Evolutionary conservation across 495 filamentous ascomycete genomes (phyloP).

Genomic region (Zalerion maritima): DNA sequence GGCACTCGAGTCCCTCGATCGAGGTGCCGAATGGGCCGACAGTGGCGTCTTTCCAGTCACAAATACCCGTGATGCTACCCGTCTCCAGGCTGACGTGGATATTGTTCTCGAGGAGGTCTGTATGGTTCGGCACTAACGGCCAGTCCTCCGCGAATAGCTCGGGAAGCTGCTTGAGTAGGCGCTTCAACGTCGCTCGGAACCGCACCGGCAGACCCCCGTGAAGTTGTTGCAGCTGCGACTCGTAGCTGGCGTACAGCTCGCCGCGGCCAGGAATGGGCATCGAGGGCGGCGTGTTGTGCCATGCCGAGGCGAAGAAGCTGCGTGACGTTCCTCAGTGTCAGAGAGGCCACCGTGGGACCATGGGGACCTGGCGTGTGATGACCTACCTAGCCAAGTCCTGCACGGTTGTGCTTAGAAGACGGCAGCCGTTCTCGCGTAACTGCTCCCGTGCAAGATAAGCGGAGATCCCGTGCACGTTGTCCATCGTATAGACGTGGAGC

Average conservation of each 20-base stretch:
- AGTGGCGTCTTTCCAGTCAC: slow-evolving; percentile 1
- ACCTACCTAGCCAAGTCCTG: slow-evolving; percentile 3
- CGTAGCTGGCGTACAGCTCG: slow-evolving; percentile 1
- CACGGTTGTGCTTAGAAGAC: slow-evolving; percentile 3
- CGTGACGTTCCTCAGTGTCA: no score
- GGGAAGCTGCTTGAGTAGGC: slow-evolving; percentile 1
- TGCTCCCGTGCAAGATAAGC: slow-evolving; percentile 1
- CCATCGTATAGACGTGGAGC: slow-evolving; percentile 2
- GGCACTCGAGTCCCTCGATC: slow-evolving; percentile 1
- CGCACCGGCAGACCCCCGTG: not conserved
- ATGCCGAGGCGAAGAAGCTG: no score
- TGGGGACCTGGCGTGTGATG: not conserved
- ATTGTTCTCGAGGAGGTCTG: slow-evolving; percentile 5
- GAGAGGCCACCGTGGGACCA: not conserved
- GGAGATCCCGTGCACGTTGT: not conserved
- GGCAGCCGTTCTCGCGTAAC: slow-evolving; percentile 2
- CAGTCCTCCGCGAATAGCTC: not conserved
- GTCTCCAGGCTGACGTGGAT: slow-evolving; percentile 3
- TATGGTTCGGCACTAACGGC: slow-evolving; percentile 3
- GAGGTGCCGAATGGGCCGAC: slow-evolving; percentile 5
- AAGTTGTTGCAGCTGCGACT: not conserved
- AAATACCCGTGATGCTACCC: slow-evolving; percentile 1
- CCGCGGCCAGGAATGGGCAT: no score
- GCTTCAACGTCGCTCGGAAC: slow-evolving; percentile 1
- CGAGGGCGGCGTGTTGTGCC: no score